Percentiles rank a stretch among this genome's conserved stretches.
These are phyloP conservation scores for Tolypocladium nubicola DNA, from an alignment of 2,329 filamentous ascomycete genomes.

Conservation along the genomic window DNA sequence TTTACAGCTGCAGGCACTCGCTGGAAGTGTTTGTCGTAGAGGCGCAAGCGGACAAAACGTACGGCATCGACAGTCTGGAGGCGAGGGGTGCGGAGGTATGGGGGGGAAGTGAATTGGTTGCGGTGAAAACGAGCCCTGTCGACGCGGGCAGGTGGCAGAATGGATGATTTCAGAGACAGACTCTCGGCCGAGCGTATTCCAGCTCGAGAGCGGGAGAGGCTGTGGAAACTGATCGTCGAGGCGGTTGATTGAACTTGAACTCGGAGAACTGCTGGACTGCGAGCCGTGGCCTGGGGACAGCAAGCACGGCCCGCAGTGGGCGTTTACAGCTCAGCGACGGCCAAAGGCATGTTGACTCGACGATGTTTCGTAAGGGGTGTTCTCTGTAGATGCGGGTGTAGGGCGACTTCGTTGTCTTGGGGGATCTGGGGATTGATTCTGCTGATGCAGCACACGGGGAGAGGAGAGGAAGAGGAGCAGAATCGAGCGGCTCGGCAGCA, in stretches of 20 bases:
- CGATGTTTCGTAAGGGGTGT: constrained; percentile 46
- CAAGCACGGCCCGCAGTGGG: constrained; percentile 60
- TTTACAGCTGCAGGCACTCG: background rate
- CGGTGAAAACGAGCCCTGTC: constrained; percentile 14
- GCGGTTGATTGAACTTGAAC: constrained; percentile 42
- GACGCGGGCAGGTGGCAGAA: constrained; percentile 17
- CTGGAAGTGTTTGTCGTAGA: background rate
- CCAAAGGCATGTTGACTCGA: constrained; percentile 64
- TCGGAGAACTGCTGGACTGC: constrained; percentile 84
- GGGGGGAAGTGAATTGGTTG: background rate
- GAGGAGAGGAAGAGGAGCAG: constrained; percentile 5
- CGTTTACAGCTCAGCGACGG: constrained; percentile 87
- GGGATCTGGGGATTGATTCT: constrained; percentile 15
- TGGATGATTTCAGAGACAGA: constrained; percentile 26
- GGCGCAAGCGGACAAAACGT: background rate
- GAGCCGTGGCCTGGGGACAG: constrained; percentile 38
- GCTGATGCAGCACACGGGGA: constrained; percentile 18
- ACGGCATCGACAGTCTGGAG: background rate
- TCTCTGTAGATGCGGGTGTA: constrained; percentile 17
- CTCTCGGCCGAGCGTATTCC: constrained; percentile 21
- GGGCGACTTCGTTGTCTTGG: constrained; percentile 57
- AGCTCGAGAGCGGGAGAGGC: constrained; percentile 37
- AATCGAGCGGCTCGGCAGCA: constrained; percentile 2
- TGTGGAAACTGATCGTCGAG: constrained; percentile 58
- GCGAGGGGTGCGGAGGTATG: background rate